Percentiles rank a stretch among this genome's conserved stretches.
Conservation (phyloP, 768 basidiomycete species). For the Agaricus blazei region DNA sequence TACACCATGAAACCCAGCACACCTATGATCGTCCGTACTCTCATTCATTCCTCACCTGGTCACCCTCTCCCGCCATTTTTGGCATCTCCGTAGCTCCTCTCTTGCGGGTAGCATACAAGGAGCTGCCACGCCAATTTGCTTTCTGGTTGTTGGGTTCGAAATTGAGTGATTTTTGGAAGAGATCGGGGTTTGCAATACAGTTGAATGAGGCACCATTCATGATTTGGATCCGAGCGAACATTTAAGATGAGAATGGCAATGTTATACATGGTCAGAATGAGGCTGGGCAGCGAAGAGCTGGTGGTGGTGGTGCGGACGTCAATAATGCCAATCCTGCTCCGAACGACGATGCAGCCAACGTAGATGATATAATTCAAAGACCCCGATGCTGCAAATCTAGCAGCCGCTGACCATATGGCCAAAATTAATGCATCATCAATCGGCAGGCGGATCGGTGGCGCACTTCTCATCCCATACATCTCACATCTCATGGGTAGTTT, state of each 20-base stretch:
- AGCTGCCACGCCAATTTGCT: constrained; percentile 33
- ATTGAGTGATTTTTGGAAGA: constrained; percentile 12
- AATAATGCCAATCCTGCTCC: background rate
- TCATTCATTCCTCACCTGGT: constrained; percentile 33
- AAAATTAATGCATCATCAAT: constrained; percentile 57
- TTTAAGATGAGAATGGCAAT: constrained; percentile 11
- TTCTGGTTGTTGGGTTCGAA: constrained; percentile 38
- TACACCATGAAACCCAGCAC: constrained; percentile 26
- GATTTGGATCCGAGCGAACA: constrained; percentile 28
- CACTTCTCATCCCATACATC: constrained; percentile 62
- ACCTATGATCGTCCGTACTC: constrained; percentile 17
- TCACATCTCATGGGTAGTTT: constrained; percentile 60
- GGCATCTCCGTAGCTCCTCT: constrained; percentile 49
- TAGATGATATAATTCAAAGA: constrained; percentile 21
- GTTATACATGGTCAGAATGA: constrained; percentile 8
- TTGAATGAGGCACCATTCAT: constrained; percentile 29
- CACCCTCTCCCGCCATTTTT: constrained; percentile 53
- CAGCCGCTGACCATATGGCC: constrained; percentile 55
- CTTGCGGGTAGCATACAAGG: constrained; percentile 38
- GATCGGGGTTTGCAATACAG: constrained; percentile 17
- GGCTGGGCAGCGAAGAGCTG: background rate
- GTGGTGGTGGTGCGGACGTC: constrained; percentile 8
- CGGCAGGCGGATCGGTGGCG: constrained; percentile 65
- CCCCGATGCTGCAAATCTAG: constrained; percentile 35
- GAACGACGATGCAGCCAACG: background rate